Conservation (phyloP, 345 rosid genomes). For the Ceriops tagal region DNA sequence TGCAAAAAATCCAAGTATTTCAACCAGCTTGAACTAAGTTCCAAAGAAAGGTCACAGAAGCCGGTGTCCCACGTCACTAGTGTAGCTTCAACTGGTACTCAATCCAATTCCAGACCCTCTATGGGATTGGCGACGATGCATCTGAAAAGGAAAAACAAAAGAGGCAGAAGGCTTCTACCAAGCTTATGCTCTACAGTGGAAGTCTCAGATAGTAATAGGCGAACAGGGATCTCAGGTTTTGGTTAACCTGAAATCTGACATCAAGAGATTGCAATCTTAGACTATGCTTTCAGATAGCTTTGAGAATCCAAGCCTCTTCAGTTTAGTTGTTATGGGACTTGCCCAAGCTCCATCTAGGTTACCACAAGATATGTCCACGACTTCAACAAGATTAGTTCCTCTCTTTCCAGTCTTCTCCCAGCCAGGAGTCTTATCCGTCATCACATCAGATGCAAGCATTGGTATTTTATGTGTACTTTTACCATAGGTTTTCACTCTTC, state of each 20-base stretch:
- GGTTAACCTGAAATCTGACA: constrained; percentile 50
- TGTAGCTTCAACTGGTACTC: constrained; percentile 26
- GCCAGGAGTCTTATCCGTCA: constrained; percentile 57
- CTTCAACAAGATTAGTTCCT: constrained; percentile 61
- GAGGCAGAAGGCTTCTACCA: constrained; percentile 42
- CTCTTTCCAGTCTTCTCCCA: constrained; percentile 55
- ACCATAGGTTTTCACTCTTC: constrained; percentile 43
- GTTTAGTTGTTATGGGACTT: constrained; percentile 61
- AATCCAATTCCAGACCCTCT: constrained; percentile 16
- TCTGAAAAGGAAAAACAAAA: constrained; percentile 50
- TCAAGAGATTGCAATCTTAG: constrained; percentile 47
- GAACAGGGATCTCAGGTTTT: constrained; percentile 36
- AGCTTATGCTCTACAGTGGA: constrained; percentile 57
- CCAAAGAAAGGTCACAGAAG: constrained; percentile 33
- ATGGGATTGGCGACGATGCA: constrained; percentile 23
- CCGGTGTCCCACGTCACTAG: constrained; percentile 16
- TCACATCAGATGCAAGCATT: constrained; percentile 55
- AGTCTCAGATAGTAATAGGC: constrained; percentile 38
- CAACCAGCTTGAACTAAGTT: constrained; percentile 35
- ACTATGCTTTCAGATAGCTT: constrained; percentile 69
- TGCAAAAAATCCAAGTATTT: constrained; percentile 51
- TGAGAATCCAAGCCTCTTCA: constrained; percentile 93
- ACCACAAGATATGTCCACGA: constrained; percentile 87
- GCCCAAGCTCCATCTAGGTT: constrained; percentile 75
- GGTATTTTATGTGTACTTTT: constrained; percentile 53